Evolutionary conservation across 2,329 filamentous ascomycete species (phyloP).

Genomic region (Fusarium verrucosum): DNA sequence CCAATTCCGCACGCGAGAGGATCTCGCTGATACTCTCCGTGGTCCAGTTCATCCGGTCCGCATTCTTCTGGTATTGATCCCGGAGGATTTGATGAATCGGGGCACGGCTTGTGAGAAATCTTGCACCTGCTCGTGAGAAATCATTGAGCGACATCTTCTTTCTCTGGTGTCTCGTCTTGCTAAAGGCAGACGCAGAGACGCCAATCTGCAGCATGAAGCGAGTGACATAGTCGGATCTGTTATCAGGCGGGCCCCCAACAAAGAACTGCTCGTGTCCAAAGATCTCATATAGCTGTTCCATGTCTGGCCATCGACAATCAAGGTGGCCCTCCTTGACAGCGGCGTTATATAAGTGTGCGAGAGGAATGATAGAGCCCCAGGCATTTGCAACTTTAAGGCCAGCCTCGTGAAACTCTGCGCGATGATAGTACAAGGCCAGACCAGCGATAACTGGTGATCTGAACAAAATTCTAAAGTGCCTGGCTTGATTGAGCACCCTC

Average conservation of each 20-base stretch:
- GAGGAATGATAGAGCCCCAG: conserved; percentile 52
- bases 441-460: too few species aligned
- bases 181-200: conserved; percentile 37
- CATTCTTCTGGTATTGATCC: not conserved
- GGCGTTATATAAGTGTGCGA: conserved; percentile 56
- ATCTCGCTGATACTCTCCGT: not conserved
- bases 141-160: not conserved
- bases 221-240: conserved; percentile 48
- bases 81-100: not conserved
- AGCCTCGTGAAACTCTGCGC: conserved; percentile 43
- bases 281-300: conserved; percentile 48
- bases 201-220: conserved; percentile 52
- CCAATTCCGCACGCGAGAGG: not conserved
- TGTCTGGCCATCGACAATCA: conserved; percentile 50
- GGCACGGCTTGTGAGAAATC: not conserved
- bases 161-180: too few species aligned
- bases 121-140: not conserved
- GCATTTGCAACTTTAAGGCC: conserved; percentile 49
- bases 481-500: too few species aligned
- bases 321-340: conserved; percentile 45
- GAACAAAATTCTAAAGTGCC: too few species aligned
- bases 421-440: conserved; percentile 48
- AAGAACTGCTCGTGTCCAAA: conserved; percentile 46
- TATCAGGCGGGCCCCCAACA: conserved; percentile 47
- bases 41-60: not conserved